These are phyloP conservation scores for Pestalotiopsis fici DNA, from an alignment of 2,329 filamentous ascomycete species.

Conservation along the genomic window DNA sequence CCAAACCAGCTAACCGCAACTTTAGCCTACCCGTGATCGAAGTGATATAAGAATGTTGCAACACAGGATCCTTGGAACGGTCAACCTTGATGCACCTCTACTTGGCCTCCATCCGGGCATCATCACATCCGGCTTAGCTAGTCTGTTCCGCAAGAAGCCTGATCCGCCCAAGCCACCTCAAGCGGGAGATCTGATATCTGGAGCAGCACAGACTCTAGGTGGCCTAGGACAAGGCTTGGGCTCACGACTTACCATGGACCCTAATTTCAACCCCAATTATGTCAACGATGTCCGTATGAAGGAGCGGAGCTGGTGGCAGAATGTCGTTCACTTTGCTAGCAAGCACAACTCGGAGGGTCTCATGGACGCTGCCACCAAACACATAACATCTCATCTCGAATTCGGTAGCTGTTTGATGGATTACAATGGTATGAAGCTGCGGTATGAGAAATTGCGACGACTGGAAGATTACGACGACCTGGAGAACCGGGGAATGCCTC, in stretches of 20 bases:
- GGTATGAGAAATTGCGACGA: conserved; percentile 70
- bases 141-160: conserved; percentile 64
- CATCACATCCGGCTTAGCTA: conserved; percentile 77
- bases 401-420: conserved; percentile 83
- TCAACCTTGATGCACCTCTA: conserved; percentile 85
- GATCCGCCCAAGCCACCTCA: conserved; percentile 21
- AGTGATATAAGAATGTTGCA: conserved; percentile 47
- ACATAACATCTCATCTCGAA: conserved; percentile 79
- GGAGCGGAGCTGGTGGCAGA: conserved; percentile 69
- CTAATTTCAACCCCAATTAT: conserved; percentile 76
- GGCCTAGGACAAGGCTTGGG: not conserved
- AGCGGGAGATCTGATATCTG: not conserved
- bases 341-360: conserved; percentile 77
- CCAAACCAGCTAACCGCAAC: not conserved
- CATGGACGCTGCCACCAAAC: conserved; percentile 68
- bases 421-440: conserved; percentile 65
- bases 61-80: conserved; percentile 76
- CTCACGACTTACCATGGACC: conserved; percentile 41
- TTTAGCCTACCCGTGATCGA: not conserved
- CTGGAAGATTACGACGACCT: conserved; percentile 71
- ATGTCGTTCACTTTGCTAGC: conserved; percentile 73
- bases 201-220: not conserved
- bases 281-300: conserved; percentile 71
- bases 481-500: conserved; percentile 28
- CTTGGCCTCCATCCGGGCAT: conserved; percentile 88